A percentile compares a stretch with the other conserved stretches of the same genome.
Evolutionary conservation across 495 filamentous ascomycete species (phyloP).

Genomic region (Neurospora pannonica): DNA sequence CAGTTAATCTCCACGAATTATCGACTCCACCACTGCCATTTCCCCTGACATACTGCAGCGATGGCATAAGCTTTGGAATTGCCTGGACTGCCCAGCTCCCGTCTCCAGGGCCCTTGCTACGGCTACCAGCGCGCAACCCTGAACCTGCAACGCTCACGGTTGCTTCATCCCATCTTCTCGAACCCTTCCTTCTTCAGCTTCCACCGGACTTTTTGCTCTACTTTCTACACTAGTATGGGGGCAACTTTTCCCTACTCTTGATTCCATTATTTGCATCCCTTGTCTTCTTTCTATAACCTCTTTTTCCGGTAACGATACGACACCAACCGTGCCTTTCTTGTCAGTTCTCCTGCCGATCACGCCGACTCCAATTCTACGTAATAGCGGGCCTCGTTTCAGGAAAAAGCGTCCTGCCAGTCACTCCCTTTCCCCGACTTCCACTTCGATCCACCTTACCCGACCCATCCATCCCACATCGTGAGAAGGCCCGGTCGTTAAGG

Average conservation of each 20-base stretch:
- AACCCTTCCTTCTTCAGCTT: not conserved
- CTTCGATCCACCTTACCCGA: not conserved
- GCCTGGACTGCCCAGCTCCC: not conserved
- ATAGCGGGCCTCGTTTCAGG: not conserved
- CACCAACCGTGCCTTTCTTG: not conserved
- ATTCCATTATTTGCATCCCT: not conserved
- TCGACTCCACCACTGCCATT: not conserved
- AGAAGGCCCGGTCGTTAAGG: not conserved
- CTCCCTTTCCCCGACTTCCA: not conserved
- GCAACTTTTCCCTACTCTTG: not conserved
- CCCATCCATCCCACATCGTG: not conserved
- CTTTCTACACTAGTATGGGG: not conserved
- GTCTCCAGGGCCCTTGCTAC: not conserved
- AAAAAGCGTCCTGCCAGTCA: not conserved
- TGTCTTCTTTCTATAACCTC: not conserved
- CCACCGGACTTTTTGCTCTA: not conserved
- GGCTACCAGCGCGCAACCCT: not conserved
- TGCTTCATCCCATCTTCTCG: not conserved
- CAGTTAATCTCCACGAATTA: not conserved
- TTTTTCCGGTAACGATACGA: not conserved
- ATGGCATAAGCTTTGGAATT: not conserved
- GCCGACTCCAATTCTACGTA: not conserved
- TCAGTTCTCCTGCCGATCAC: not conserved
- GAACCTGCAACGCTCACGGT: not conserved
- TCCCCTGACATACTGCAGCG: not conserved